Evolutionary conservation across 169 alveolate genomes (phyloP).

Genomic region (Neospora caninum): DNA sequence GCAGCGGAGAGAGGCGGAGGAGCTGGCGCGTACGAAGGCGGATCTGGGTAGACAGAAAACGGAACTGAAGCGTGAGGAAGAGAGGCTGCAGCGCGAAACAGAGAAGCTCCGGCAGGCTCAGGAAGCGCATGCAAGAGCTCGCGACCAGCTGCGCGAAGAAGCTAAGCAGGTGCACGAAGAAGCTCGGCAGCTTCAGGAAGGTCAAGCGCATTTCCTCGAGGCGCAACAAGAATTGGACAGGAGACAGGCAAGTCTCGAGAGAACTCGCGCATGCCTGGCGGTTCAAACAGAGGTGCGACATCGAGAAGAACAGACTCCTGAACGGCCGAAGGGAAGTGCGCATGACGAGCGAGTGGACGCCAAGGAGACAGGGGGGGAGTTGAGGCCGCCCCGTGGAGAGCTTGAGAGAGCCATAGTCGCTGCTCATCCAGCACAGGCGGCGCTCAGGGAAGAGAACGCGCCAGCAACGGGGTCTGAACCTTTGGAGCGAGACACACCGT

Average conservation of each 20-base stretch:
- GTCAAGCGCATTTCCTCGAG: background rate
- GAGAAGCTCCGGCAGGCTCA: background rate
- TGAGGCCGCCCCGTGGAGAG: no score
- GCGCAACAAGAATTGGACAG: background rate
- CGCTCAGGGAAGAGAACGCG: no score
- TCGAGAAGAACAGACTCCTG: background rate
- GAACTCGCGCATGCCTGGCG: background rate
- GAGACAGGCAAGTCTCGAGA: background rate
- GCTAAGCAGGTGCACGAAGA: background rate
- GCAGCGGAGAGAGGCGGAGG: background rate
- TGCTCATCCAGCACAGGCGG: no score
- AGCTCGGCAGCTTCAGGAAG: background rate
- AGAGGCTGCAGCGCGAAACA: background rate
- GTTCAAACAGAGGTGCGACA: background rate
- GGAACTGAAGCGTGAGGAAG: background rate
- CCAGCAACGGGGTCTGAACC: no score
- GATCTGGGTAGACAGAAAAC: background rate
- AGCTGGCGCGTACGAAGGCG: background rate
- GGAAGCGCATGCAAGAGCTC: background rate
- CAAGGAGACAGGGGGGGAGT: no score
- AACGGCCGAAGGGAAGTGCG: no score
- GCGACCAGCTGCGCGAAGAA: background rate
- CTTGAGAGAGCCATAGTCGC: no score
- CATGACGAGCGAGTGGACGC: no score
- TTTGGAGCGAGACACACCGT: no score